These are phyloP conservation scores for Pichia terricola DNA, from an alignment of 1,139 yeast species.

Conservation along the genomic window DNA sequence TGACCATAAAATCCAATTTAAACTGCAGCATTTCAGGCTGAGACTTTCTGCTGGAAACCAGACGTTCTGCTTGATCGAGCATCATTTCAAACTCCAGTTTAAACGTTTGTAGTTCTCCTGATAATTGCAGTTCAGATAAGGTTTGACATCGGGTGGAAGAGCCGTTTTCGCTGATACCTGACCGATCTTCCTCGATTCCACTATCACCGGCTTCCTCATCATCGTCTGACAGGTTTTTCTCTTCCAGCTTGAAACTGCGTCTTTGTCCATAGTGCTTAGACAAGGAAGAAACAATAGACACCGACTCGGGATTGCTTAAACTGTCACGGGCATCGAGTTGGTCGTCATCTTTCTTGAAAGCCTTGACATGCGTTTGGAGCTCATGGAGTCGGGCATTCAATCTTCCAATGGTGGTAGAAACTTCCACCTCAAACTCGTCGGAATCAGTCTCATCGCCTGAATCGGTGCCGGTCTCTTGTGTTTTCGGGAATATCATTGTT, in stretches of 20 bases:
- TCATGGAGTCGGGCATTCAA: no score
- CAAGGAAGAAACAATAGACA: background rate
- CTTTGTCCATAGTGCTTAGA: conserved; percentile 13
- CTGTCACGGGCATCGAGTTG: no score
- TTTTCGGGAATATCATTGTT: no score
- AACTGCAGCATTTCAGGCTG: conserved; percentile 1
- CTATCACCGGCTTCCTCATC: conserved; percentile 8
- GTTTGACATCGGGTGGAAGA: conserved; percentile 1
- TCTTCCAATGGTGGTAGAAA: no score
- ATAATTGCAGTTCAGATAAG: conserved; percentile 1
- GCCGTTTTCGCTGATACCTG: no score
- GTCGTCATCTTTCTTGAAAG: no score
- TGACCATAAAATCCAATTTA: conserved; percentile 3
- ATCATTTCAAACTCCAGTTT: conserved; percentile 8
- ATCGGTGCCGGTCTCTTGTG: no score
- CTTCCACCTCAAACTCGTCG: no score
- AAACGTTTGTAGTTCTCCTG: background rate
- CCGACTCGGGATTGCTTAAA: no score
- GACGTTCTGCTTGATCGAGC: conserved; percentile 1
- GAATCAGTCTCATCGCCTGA: no score
- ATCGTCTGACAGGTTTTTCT: conserved; percentile 10
- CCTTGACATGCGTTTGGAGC: no score
- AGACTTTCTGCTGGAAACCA: background rate
- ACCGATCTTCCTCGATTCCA: background rate
- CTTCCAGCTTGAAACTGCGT: conserved; percentile 15